Evolutionary conservation across 768 basidiomycete genomes (phyloP), one percentile per base, ranked within the genome.

Genomic region (Porpolomopsis calyptriformis): DNA sequence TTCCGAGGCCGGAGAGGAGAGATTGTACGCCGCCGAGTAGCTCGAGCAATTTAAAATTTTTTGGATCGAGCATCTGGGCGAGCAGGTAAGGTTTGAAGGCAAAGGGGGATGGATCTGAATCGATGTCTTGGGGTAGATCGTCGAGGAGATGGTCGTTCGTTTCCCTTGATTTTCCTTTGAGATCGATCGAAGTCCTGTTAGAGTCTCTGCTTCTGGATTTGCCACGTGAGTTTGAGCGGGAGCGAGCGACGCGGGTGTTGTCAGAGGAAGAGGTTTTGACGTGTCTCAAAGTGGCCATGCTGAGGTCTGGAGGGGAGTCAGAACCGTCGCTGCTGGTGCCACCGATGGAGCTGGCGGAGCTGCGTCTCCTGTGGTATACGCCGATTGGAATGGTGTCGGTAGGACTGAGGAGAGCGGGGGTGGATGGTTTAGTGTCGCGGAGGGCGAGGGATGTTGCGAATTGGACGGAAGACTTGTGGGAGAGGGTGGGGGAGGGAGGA

Each of bases 31-130:
- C 96, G 16, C 91, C 92, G 27, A 94, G 69, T 9, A 61, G 62
- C 14, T 67, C 67, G 25, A 99, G 73, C 11, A 70, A 59, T 2
- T 81, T 73, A 9, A 92, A 52, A 51, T 70, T 82, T 65, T 96
- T 97, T 7, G 92, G 91, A 59, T 98, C 93, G 29, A 98, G 78
- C 44, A 96, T 74, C 49, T 78, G 76, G 1, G 93, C 93, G 12
- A 97, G 79, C 41, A 73, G 67, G 49, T 72, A 76, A 0, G 93
- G 88, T 46, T 78, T 80, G 56, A 81, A 80, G 9, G 57, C 59
- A 62, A 94, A 96, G 0, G 89, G 87, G 1, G 74, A 62, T 1
- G 82, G 76, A 58, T 92, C 74, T 3, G 50, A 55, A 48, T 71
- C 69, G 14, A 63, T 58, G 50, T 75, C 72, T 50, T 71, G 67